Percentiles rank a stretch among this genome's conserved stretches.
Conservation (phyloP, 2,329 filamentous ascomycete species). For the Alternaria triticimaculans region DNA sequence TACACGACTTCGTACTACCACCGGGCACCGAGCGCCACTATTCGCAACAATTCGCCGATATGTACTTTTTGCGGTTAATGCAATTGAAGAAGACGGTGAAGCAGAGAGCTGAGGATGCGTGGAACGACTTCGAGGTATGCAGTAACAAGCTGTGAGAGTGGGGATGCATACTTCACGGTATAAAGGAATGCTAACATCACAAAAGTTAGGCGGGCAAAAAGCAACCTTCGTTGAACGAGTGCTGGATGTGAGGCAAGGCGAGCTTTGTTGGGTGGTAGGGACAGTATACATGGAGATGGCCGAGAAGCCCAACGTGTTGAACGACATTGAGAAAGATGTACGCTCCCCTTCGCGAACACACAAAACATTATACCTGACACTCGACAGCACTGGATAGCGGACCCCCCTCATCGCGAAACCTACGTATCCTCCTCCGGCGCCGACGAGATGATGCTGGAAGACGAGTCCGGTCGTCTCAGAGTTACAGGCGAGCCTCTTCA, state of each 20-base stretch:
- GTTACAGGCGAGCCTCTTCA: conserved; percentile 75
- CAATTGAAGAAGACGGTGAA: conserved; percentile 87
- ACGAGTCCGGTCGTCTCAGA: conserved; percentile 88
- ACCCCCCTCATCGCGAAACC: conserved; percentile 76
- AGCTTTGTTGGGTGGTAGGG: conserved; percentile 93
- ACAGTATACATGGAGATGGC: conserved; percentile 98
- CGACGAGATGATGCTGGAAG: conserved; percentile 84
- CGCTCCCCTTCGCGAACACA: not conserved
- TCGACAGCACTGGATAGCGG: conserved; percentile 82
- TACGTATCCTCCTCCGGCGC: conserved; percentile 71
- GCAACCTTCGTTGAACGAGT: conserved; percentile 84
- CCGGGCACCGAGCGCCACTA: conserved; percentile 72
- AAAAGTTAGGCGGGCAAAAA: conserved; percentile 72
- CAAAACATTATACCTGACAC: conserved; percentile 8
- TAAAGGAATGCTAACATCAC: conserved; percentile 9
- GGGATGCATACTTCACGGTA: not conserved
- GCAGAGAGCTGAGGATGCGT: conserved; percentile 73
- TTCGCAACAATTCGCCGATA: conserved; percentile 94
- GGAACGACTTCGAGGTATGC: conserved; percentile 71
- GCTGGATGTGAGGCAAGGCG: conserved; percentile 91
- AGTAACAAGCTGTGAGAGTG: not conserved
- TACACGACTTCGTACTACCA: conserved; percentile 76
- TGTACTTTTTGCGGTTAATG: conserved; percentile 92
- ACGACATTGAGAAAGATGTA: conserved; percentile 93
- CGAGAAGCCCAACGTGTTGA: conserved; percentile 92